These are phyloP conservation scores for Boletus rufocinnamomeus DNA, from an alignment of 768 basidiomycete species.

Conservation along the genomic window DNA sequence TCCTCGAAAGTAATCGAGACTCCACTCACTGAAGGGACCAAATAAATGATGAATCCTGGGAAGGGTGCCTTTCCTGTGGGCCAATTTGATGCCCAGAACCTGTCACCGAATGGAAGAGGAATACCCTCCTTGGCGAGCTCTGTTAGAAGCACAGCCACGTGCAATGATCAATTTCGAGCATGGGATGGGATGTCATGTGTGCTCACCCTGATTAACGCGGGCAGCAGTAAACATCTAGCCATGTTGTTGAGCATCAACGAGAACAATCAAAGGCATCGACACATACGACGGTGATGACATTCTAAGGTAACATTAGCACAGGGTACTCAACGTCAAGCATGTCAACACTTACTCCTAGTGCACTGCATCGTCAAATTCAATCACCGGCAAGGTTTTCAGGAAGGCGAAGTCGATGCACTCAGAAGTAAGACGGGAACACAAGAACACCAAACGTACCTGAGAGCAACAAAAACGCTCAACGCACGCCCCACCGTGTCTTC, in stretches of 20 bases:
- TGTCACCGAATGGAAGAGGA: slow-evolving; percentile 59
- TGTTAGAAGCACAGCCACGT: slow-evolving; percentile 7
- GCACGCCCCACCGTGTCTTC: slow-evolving; percentile 45
- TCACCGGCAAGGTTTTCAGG: neutral
- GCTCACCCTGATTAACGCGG: slow-evolving; percentile 53
- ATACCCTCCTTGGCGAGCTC: slow-evolving; percentile 65
- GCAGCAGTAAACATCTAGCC: slow-evolving; percentile 50
- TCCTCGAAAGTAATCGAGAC: no score
- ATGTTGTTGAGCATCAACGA: neutral
- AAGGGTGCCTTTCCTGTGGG: slow-evolving; percentile 56
- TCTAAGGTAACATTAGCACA: slow-evolving; percentile 19
- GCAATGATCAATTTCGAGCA: neutral
- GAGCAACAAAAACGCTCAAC: slow-evolving; percentile 42
- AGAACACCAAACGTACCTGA: slow-evolving; percentile 41
- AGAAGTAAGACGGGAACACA: neutral
- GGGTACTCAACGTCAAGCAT: neutral
- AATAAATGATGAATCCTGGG: slow-evolving; percentile 53
- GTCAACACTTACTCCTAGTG: slow-evolving; percentile 32
- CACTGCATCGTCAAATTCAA: slow-evolving; percentile 25
- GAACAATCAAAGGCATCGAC: neutral
- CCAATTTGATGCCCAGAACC: slow-evolving; percentile 64
- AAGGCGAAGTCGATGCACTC: neutral
- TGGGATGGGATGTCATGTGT: no score
- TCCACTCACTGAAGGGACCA: slow-evolving; percentile 48
- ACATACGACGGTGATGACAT: slow-evolving; percentile 36